These are phyloP conservation scores for Zymoseptoria ardabiliae DNA, from an alignment of 2,329 filamentous ascomycete genomes.

Conservation along the genomic window DNA sequence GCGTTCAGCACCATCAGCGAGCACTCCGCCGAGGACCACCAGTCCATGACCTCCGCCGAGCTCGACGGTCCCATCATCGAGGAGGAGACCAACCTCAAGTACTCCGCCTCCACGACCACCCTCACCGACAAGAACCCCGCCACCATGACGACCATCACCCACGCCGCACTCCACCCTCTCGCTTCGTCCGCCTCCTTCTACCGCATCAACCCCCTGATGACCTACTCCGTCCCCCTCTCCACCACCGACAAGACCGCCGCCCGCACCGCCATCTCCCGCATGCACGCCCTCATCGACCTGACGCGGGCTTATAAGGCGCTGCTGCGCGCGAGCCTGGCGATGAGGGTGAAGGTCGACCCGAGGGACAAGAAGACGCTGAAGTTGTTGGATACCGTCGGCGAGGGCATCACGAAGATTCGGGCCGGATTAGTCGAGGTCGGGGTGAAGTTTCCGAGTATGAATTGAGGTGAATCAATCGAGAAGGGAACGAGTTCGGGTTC, in stretches of 20 bases:
- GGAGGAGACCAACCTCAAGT: conserved; percentile 16
- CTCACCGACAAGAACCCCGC: not conserved
- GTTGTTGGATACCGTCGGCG: not conserved
- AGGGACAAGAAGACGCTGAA: not conserved
- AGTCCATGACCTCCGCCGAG: not conserved
- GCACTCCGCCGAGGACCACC: not conserved
- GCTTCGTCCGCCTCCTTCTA: not conserved
- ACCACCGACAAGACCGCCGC: not conserved
- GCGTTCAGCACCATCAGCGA: not conserved
- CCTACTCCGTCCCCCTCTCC: not conserved
- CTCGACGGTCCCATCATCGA: not conserved
- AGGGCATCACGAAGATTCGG: not conserved
- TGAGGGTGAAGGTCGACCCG: not conserved
- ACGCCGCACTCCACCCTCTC: not conserved
- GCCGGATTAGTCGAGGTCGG: not conserved
- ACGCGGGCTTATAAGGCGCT: not conserved
- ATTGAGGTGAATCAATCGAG: not conserved
- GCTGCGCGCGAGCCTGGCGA: not conserved
- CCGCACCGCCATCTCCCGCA: not conserved
- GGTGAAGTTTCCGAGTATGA: not conserved
- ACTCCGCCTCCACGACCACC: conserved; percentile 50
- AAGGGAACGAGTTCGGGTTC: not conserved
- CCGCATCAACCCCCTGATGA: not conserved
- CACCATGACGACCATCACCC: not conserved
- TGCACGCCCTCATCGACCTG: not conserved